A percentile compares a stretch with the other conserved stretches of the same genome.
phyloP scores from a whole-genome alignment of 306 rosid genomes.

The Cicer bijugum region DNA sequence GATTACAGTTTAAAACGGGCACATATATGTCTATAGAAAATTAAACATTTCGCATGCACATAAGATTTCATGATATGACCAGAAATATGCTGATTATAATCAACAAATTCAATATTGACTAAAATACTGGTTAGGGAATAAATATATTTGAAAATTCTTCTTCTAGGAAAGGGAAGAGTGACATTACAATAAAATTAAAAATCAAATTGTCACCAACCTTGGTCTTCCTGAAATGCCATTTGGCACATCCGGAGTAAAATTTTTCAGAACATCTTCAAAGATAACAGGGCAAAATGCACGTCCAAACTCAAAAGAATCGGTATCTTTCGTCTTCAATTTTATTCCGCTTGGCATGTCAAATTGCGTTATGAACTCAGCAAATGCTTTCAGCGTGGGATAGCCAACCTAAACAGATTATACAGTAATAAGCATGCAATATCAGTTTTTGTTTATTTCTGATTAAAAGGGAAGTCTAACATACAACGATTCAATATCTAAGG shows the following conservation, averaged over 20 bases:
- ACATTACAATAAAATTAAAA: not conserved
- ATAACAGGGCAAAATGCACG: slow-evolving; percentile 79
- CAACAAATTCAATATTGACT: not conserved
- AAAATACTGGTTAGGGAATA: slow-evolving; percentile 11
- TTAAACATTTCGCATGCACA: not conserved
- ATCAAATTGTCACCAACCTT: slow-evolving; percentile 63
- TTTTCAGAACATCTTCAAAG: slow-evolving; percentile 78
- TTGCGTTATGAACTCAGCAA: slow-evolving; percentile 71
- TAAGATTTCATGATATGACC: slow-evolving; percentile 1
- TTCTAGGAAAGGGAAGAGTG: not conserved
- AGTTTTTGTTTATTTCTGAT: slow-evolving; percentile 6
- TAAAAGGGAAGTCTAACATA: slow-evolving; percentile 12
- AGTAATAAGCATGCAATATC: slow-evolving; percentile 32
- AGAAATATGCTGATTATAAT: slow-evolving; percentile 11
- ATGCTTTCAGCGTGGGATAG: slow-evolving; percentile 79
- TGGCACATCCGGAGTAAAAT: slow-evolving; percentile 77
- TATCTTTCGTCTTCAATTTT: slow-evolving; percentile 57
- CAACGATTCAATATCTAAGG: not conserved
- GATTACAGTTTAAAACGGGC: not conserved
- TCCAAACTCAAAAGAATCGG: slow-evolving; percentile 61
- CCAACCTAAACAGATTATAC: slow-evolving; percentile 58
- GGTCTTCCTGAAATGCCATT: slow-evolving; percentile 75
- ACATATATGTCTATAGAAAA: slow-evolving; percentile 10
- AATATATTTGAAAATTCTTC: not conserved
- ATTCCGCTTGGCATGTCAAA: slow-evolving; percentile 66